Evolutionary conservation across 495 filamentous ascomycete species (phyloP).

Genomic region (Bacidia gigantensis): DNA sequence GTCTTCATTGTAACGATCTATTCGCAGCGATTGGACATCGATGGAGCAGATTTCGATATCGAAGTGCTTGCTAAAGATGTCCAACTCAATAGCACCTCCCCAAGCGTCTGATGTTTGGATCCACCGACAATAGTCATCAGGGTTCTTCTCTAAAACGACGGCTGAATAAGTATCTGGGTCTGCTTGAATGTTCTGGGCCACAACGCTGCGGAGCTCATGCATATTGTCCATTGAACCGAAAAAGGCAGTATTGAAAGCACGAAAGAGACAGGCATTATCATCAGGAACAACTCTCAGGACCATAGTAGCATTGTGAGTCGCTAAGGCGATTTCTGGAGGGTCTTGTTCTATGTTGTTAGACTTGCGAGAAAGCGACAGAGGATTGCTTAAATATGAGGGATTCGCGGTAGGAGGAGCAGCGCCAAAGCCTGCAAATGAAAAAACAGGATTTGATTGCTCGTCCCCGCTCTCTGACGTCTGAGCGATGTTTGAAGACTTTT

Average conservation of each 20-base stretch:
- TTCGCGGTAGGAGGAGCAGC: slow-evolving; percentile 8
- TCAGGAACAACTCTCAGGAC: slow-evolving; percentile 93
- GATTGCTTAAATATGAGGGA: slow-evolving; percentile 8
- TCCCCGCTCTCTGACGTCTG: not conserved
- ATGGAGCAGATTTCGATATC: slow-evolving; percentile 76
- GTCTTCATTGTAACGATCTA: slow-evolving; percentile 74
- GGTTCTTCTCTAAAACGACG: slow-evolving; percentile 59
- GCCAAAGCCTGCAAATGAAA: slow-evolving; percentile 17
- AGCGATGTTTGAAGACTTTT: not conserved
- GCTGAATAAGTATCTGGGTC: slow-evolving; percentile 58
- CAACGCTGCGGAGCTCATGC: slow-evolving; percentile 62
- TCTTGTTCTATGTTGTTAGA: slow-evolving; percentile 34
- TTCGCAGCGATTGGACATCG: slow-evolving; percentile 53
- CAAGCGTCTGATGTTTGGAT: slow-evolving; percentile 70
- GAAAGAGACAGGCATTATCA: slow-evolving; percentile 91
- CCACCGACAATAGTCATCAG: slow-evolving; percentile 69
- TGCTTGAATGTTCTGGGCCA: slow-evolving; percentile 64
- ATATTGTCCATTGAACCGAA: slow-evolving; percentile 59
- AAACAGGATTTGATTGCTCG: slow-evolving; percentile 4
- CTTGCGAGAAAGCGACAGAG: slow-evolving; percentile 27
- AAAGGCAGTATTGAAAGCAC: slow-evolving; percentile 69
- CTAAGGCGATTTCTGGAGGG: slow-evolving; percentile 55
- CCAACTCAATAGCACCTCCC: slow-evolving; percentile 87
- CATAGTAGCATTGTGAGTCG: slow-evolving; percentile 47
- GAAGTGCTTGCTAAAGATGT: slow-evolving; percentile 74